These are phyloP conservation scores for Populus hybrid DNA, from an alignment of 441 rosid species.

Conservation along the genomic window DNA sequence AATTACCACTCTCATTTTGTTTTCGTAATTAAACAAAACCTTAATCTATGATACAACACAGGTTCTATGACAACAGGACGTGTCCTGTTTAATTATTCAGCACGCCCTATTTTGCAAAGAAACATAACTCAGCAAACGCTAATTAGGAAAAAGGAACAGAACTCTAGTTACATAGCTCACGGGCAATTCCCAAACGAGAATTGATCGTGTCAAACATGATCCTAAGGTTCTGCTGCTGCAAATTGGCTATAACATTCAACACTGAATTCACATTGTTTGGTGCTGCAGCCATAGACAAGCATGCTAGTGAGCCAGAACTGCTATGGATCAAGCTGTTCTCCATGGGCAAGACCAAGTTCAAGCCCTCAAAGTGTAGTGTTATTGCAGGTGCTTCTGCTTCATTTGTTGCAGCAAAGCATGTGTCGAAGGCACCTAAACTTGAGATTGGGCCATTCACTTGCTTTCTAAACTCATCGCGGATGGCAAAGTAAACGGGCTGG, in stretches of 20 bases:
- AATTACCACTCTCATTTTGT: neutral
- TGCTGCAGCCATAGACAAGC: slow-evolving; percentile 76
- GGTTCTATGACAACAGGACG: neutral
- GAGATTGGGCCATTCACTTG: slow-evolving; percentile 69
- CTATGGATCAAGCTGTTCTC: slow-evolving; percentile 86
- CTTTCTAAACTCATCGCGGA: slow-evolving; percentile 70
- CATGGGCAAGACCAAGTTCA: slow-evolving; percentile 59
- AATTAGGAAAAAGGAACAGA: neutral
- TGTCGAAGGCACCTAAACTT: slow-evolving; percentile 73
- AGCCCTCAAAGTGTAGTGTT: slow-evolving; percentile 52
- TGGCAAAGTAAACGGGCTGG: slow-evolving; percentile 51
- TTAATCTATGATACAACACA: too few relatives aligned
- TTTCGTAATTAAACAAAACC: neutral
- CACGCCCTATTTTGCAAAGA: neutral
- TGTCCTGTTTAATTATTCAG: slow-evolving; percentile 5
- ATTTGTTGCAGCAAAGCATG: slow-evolving; percentile 58
- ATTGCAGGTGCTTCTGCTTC: slow-evolving; percentile 47
- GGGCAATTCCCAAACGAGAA: slow-evolving; percentile 73
- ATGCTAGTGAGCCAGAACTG: slow-evolving; percentile 63
- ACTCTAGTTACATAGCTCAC: slow-evolving; percentile 66
- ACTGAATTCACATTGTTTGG: slow-evolving; percentile 65
- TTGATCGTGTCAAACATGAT: slow-evolving; percentile 67
- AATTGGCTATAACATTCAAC: slow-evolving; percentile 78
- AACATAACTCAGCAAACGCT: neutral
- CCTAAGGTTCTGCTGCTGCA: slow-evolving; percentile 87